These are phyloP conservation scores for Pseudocercospora eumusae DNA, from an alignment of 2,329 filamentous ascomycete genomes.

Conservation along the genomic window DNA sequence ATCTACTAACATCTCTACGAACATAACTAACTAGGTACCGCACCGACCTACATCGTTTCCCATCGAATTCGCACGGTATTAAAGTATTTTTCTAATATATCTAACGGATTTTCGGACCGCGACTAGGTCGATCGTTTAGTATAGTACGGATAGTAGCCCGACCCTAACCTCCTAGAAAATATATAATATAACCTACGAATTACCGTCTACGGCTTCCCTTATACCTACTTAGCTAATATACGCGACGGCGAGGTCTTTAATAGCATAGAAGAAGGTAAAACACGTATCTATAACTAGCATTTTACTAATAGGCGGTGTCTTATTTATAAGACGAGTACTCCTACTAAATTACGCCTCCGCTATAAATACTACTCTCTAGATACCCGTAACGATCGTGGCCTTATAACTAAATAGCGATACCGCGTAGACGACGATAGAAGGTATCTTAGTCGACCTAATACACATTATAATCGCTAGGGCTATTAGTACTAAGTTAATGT, in stretches of 20 bases:
- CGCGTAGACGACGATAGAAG: not conserved
- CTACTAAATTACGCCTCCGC: not conserved
- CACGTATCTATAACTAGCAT: not conserved
- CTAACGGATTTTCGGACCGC: too few species aligned
- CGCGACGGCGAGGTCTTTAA: not conserved
- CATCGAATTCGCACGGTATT: too few species aligned
- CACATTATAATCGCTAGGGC: not conserved
- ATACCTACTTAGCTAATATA: not conserved
- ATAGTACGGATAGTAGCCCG: too few species aligned
- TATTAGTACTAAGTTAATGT: not conserved
- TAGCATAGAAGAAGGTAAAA: not conserved
- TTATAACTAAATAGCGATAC: not conserved
- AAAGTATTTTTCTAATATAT: too few species aligned
- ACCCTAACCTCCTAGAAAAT: too few species aligned
- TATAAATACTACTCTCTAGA: not conserved
- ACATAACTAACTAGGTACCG: too few species aligned
- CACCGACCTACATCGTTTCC: too few species aligned
- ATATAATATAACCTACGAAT: too few species aligned
- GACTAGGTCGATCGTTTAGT: too few species aligned
- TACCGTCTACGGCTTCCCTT: not conserved
- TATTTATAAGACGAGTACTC: not conserved
- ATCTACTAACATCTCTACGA: too few species aligned
- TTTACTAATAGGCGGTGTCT: not conserved
- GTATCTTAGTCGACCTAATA: not conserved
- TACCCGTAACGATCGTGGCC: not conserved